These are phyloP conservation scores for Penicillium sp. DNA, from an alignment of 2,329 filamentous ascomycete species.

Conservation along the genomic window DNA sequence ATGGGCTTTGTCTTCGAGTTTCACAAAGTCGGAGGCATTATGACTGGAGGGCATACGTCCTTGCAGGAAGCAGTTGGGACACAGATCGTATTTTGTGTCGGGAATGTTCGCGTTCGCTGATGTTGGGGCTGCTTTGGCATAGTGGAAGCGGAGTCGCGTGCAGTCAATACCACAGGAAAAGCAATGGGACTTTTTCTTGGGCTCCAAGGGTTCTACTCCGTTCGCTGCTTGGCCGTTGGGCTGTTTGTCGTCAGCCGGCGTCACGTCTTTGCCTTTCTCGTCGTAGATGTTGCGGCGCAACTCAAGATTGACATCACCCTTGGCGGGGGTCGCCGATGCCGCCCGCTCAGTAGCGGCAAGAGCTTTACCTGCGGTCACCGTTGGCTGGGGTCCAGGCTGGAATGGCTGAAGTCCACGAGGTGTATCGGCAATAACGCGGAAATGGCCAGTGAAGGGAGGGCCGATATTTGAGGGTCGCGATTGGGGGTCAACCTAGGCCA, in stretches of 20 bases:
- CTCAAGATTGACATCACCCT: constrained; percentile 83
- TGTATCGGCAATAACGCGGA: constrained; percentile 92
- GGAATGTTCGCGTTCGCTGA: constrained; percentile 50
- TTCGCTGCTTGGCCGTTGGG: constrained; percentile 69
- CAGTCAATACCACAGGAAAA: constrained; percentile 91
- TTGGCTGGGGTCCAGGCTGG: constrained; percentile 77
- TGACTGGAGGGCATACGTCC: constrained; percentile 75
- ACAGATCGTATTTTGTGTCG: constrained; percentile 75
- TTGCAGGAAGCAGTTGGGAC: constrained; percentile 83
- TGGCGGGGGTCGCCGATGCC: constrained; percentile 61
- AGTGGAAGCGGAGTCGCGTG: constrained; percentile 64
- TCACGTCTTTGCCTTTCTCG: constrained; percentile 77
- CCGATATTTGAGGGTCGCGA: constrained; percentile 92
- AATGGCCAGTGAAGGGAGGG: constrained; percentile 94
- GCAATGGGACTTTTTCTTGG: constrained; percentile 68
- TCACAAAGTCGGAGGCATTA: constrained; percentile 72
- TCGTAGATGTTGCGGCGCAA: constrained; percentile 95
- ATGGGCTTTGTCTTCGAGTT: constrained; percentile 83
- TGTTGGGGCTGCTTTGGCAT: constrained; percentile 57
- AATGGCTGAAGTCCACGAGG: constrained; percentile 90
- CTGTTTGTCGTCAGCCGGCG: constrained; percentile 59
- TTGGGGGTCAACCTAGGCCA: constrained; percentile 79
- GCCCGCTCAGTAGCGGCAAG: constrained; percentile 64
- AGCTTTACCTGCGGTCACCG: constrained; percentile 56
- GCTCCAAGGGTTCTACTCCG: constrained; percentile 57